Evolutionary conservation across 2,329 filamentous ascomycete genomes (phyloP).

Genomic region (Botrytis elliptica): DNA sequence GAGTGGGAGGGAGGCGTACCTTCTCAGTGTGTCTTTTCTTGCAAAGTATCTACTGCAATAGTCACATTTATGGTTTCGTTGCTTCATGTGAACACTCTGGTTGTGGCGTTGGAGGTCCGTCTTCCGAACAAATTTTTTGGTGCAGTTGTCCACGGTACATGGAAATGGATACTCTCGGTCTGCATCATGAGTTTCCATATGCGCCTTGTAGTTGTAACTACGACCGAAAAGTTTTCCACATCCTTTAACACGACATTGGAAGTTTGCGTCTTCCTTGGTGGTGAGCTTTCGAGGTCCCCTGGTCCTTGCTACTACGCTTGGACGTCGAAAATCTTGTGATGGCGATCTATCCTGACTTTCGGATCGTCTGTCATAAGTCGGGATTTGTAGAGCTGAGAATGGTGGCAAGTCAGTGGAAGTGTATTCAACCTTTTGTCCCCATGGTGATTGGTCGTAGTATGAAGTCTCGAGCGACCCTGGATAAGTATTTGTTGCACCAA

Average conservation of each 20-base stretch:
- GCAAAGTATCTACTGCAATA: constrained; percentile 72
- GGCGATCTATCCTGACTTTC: constrained; percentile 31
- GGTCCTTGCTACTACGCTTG: constrained; percentile 32
- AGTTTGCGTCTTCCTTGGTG: constrained; percentile 68
- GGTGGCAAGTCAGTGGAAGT: constrained; percentile 33
- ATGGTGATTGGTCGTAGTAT: constrained; percentile 33
- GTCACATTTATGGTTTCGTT: constrained; percentile 67
- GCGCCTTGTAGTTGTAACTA: constrained; percentile 83
- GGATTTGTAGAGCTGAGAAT: constrained; percentile 33
- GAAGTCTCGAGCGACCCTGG: constrained; percentile 34
- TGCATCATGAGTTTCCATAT: constrained; percentile 81
- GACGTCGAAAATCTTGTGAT: constrained; percentile 27
- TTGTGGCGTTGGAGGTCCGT: constrained; percentile 69
- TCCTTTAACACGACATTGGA: constrained; percentile 63
- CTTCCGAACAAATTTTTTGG: constrained; percentile 75
- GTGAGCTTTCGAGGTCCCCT: constrained; percentile 52
- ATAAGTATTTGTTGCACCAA: constrained; percentile 32
- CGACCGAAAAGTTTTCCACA: constrained; percentile 80
- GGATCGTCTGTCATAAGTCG: constrained; percentile 34
- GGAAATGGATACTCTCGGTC: constrained; percentile 67
- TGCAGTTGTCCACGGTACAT: constrained; percentile 65
- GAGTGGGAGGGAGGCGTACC: constrained; percentile 48
- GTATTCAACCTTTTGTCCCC: constrained; percentile 36
- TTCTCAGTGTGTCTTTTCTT: constrained; percentile 77
- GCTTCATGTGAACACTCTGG: constrained; percentile 70